phyloP scores from a whole-genome alignment of 164 flowering plant genomes.

The Chloranthus sessilifolius region DNA sequence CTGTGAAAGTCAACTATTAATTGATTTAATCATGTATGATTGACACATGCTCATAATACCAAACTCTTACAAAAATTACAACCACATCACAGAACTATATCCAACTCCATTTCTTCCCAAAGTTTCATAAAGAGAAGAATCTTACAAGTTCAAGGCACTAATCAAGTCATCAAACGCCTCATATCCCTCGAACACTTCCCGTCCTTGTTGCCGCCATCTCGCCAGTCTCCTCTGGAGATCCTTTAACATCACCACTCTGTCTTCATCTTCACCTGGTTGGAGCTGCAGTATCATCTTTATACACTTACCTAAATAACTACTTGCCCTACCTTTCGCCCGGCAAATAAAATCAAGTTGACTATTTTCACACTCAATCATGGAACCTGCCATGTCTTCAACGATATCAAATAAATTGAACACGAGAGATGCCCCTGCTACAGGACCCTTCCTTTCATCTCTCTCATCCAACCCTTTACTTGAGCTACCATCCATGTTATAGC shows the following conservation, averaged over 20 bases:
- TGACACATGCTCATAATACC: no score
- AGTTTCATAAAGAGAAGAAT: slow-evolving; percentile 20
- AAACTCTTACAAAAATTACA: no score
- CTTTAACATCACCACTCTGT: slow-evolving; percentile 16
- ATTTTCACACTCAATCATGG: slow-evolving; percentile 40
- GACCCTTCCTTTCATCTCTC: slow-evolving; percentile 21
- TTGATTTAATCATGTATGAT: no score
- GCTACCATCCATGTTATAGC: background rate
- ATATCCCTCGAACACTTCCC: slow-evolving; percentile 22
- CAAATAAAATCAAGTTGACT: slow-evolving; percentile 28
- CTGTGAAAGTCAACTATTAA: no score
- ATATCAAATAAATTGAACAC: slow-evolving; percentile 49
- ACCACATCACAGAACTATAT: no score
- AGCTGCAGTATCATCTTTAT: slow-evolving; percentile 33
- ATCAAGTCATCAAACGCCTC: slow-evolving; percentile 33
- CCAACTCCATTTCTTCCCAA: no score
- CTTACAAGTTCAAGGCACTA: slow-evolving; percentile 16
- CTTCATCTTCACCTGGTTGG: slow-evolving; percentile 13
- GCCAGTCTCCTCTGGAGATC: slow-evolving; percentile 43
- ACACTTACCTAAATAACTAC: slow-evolving; percentile 46
- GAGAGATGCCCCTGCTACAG: slow-evolving; percentile 39
- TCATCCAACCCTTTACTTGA: slow-evolving; percentile 7
- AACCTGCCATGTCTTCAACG: slow-evolving; percentile 39
- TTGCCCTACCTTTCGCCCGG: slow-evolving; percentile 31
- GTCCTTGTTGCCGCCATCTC: slow-evolving; percentile 48